Evolutionary conservation across 2,329 filamentous ascomycete species (phyloP), one percentile per base, ranked within the genome.

Genomic region (Talaromyces sp.): DNA sequence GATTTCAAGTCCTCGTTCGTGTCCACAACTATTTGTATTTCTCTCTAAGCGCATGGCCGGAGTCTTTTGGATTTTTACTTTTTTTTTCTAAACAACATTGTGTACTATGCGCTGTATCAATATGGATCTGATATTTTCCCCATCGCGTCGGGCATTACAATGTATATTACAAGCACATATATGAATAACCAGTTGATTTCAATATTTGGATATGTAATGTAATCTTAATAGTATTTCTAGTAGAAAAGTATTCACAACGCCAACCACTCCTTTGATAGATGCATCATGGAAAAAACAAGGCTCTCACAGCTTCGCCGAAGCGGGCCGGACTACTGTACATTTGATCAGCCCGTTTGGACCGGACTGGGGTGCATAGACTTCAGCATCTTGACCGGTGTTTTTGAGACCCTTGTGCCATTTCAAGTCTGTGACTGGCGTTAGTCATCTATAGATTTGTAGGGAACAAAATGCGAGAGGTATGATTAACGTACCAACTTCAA

Each of bases 371-470:
- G 90, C 92, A 70, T 94, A 97, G 21, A 99, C 93, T 73, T 97
- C 92, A 57, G 94, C 94, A 70, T 99, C 89, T 76, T 91, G 89
- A 76, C 94, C 94, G 0, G 91, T 96, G 79, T 99, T 99, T 82
- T 96, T 91, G 67, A 92, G 75, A 31, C 88, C 92, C 76, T 97
- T 95, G 83, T 96, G 91, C 94, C 94, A 99, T 78, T 89, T 93
- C 71, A 99, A 79, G 72, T 97, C 93, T 93, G 70, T 3, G 57
- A 57, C 12, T 7, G 31, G 29, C 48, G 43, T 62, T 32, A 62
- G 61, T 27, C 32, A 8, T 7, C 32, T 35, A 54, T 57, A 3
- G 24, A 12, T 14, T 46, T 21, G 9, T 12, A 11, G 4, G 2
- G 43, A 54, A 14, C n/a, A 19, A 24, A 8, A 14, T 3, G 32